phyloP scores from a whole-genome alignment of 2,329 filamentous ascomycete genomes.

The Ceratocystis papillata region DNA sequence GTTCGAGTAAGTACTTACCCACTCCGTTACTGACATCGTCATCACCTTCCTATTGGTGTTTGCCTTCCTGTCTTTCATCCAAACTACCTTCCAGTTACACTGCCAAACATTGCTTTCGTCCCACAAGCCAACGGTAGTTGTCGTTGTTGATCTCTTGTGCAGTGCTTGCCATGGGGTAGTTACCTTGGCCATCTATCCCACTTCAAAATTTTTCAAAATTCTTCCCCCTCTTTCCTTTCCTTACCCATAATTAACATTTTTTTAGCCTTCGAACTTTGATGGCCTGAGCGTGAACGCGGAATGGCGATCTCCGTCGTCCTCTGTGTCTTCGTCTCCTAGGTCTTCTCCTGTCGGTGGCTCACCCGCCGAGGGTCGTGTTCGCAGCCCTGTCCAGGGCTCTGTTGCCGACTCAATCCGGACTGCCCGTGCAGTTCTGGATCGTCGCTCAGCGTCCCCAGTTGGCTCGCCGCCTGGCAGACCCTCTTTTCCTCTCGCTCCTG shows the following conservation, averaged over 20 bases:
- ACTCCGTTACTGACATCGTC: background rate
- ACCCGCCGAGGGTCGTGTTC: background rate
- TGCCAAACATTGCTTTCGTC: background rate
- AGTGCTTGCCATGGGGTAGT: background rate
- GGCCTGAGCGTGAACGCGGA: background rate
- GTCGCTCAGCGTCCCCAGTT: background rate
- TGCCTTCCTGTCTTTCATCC: background rate
- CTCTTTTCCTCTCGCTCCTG: background rate
- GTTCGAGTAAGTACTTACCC: background rate
- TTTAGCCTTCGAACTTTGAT: background rate
- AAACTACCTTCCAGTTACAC: background rate
- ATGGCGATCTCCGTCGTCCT: background rate
- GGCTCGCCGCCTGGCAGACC: background rate
- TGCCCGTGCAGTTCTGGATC: background rate
- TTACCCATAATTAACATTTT: too few species aligned
- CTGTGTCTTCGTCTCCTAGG: background rate
- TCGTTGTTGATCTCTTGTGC: background rate
- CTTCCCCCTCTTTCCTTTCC: background rate
- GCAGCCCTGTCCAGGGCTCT: background rate
- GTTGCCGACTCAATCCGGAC: background rate
- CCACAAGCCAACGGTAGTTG: background rate
- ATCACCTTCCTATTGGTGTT: background rate
- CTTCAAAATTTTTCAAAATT: background rate
- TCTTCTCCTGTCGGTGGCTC: background rate
- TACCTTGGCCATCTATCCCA: background rate